Conservation (phyloP, 2,329 filamentous ascomycete genomes). For the Meredithiella fracta region DNA sequence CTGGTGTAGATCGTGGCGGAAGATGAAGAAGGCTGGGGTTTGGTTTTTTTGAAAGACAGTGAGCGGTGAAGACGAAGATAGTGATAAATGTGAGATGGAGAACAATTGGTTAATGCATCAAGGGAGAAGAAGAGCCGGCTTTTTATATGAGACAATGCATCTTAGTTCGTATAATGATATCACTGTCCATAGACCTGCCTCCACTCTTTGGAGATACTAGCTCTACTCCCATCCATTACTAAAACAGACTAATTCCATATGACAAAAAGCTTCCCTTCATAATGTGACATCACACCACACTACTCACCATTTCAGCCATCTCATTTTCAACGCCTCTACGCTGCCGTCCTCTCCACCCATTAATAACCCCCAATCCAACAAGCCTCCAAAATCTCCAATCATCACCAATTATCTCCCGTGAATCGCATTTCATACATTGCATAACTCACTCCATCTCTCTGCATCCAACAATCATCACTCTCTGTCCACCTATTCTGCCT, state of each 20-base stretch:
- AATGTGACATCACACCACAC: not conserved
- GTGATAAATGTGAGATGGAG: not conserved
- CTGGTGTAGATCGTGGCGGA: not conserved
- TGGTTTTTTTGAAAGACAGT: not conserved
- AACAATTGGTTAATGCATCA: not conserved
- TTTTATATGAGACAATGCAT: no score
- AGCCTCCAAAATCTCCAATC: no score
- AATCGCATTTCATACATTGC: not conserved
- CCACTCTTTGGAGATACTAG: not conserved
- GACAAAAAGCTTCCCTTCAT: not conserved
- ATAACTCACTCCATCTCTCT: not conserved
- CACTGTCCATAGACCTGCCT: not conserved
- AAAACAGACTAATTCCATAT: not conserved
- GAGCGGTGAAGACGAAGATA: not conserved
- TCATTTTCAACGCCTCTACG: not conserved
- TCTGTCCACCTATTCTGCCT: not conserved
- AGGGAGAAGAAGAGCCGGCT: no score
- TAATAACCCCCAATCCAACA: not conserved
- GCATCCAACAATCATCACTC: not conserved
- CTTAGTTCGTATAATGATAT: not conserved
- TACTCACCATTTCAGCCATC: conserved; percentile 1
- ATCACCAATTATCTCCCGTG: no score
- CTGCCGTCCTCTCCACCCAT: not conserved
- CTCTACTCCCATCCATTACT: not conserved
- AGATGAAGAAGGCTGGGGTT: not conserved